These are phyloP conservation scores for Colletotrichum australisinense DNA, from an alignment of 2,329 filamentous ascomycete genomes.

Conservation along the genomic window DNA sequence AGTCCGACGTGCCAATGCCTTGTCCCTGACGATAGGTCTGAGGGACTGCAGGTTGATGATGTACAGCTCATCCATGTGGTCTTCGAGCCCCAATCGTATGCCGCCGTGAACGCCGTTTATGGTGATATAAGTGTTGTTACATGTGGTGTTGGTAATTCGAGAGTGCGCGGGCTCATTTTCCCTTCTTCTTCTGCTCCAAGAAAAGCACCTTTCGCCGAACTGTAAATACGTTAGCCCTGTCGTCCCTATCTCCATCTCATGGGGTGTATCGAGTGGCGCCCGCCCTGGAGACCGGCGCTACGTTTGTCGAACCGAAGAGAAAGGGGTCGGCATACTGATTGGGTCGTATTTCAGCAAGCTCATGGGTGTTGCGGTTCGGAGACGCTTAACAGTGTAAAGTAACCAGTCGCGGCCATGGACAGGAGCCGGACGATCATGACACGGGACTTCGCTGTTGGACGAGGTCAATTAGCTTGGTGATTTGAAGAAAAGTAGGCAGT, in stretches of 20 bases:
- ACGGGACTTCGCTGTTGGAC: constrained; percentile 81
- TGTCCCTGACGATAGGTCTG: background rate
- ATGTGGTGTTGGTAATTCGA: constrained; percentile 8
- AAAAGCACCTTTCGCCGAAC: constrained; percentile 97
- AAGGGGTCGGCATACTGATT: constrained; percentile 72
- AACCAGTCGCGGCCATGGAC: constrained; percentile 99
- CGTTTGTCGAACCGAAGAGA: background rate
- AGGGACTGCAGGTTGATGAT: background rate
- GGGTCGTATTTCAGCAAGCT: constrained; percentile 99
- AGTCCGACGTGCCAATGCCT: background rate
- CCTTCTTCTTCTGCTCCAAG: constrained; percentile 88
- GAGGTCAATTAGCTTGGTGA: constrained; percentile 3
- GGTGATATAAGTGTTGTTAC: constrained; percentile 37
- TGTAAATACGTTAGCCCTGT: constrained; percentile 48
- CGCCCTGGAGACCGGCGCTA: background rate
- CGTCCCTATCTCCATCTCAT: background rate
- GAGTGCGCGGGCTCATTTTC: constrained; percentile 56
- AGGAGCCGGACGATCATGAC: constrained; percentile 93
- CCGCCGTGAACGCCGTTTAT: constrained; percentile 36
- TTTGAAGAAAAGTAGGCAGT: background rate
- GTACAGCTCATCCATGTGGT: constrained; percentile 12
- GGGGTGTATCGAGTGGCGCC: background rate
- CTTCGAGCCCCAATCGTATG: constrained; percentile 28
- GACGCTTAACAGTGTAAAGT: constrained; percentile 92
- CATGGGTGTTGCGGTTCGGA: constrained; percentile 83